phyloP scores from a whole-genome alignment of 768 basidiomycete genomes.

The Coprinopsis sp. region DNA sequence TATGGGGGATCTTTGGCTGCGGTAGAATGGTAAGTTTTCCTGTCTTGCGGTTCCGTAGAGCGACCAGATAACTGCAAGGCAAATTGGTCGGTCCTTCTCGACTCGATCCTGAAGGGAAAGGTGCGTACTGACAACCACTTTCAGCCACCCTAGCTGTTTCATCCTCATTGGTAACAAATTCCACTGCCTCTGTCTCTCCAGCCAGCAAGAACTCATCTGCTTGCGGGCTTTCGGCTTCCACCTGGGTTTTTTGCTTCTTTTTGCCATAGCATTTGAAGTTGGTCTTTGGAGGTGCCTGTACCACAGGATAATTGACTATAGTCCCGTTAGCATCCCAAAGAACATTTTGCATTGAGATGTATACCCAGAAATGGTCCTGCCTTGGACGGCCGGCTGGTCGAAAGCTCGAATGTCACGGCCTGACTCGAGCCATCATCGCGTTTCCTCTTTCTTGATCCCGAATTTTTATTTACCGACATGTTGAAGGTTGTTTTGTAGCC shows the following conservation, averaged over 20 bases:
- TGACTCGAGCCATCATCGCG: constrained; percentile 21
- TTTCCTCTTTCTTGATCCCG: constrained; percentile 41
- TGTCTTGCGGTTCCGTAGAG: constrained; percentile 74
- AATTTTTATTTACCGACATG: constrained; percentile 34
- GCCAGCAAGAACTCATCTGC: constrained; percentile 50
- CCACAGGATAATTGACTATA: constrained; percentile 52
- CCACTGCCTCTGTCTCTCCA: constrained; percentile 80
- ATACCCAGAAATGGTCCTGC: constrained; percentile 38
- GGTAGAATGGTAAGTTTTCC: constrained; percentile 66
- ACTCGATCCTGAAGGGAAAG: background rate
- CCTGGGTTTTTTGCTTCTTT: constrained; percentile 34
- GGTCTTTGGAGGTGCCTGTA: constrained; percentile 53
- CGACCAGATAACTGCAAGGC: constrained; percentile 73
- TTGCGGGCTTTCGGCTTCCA: constrained; percentile 22
- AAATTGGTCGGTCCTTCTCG: background rate
- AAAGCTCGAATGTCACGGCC: constrained; percentile 28
- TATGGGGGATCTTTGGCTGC: constrained; percentile 56
- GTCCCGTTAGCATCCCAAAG: background rate
- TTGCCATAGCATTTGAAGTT: constrained; percentile 57
- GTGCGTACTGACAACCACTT: constrained; percentile 63
- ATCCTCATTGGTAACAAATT: constrained; percentile 67
- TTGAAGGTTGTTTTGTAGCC: too few species aligned
- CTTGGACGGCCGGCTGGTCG: constrained; percentile 22
- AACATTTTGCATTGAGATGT: constrained; percentile 4
- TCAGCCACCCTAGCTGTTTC: constrained; percentile 46